Evolutionary conservation across 305 asterid species (phyloP).

Genomic region (Fraxinus latifolia): DNA sequence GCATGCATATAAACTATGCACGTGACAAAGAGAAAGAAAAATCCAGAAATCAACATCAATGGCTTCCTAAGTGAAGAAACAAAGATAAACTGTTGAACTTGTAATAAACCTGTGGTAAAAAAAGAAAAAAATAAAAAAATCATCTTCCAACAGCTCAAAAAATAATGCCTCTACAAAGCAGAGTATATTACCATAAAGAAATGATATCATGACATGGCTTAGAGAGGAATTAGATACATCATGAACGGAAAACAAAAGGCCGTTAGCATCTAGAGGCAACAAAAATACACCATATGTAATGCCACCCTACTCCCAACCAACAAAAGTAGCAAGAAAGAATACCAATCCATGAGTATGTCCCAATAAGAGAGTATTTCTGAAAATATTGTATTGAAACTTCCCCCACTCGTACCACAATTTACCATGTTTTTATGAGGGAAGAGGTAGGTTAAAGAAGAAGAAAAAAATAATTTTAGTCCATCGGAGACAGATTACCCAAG

Average conservation of each 20-base stretch:
- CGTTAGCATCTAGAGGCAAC: not conserved
- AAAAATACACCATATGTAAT: not conserved
- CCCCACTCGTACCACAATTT: not conserved
- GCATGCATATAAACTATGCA: constrained; percentile 67
- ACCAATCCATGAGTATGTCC: not conserved
- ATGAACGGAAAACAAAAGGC: not conserved
- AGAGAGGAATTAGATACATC: not conserved
- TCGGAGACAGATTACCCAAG: not conserved
- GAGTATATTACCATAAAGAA: not conserved
- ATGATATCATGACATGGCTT: not conserved
- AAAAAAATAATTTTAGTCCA: not conserved
- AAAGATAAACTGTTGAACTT: constrained; percentile 72
- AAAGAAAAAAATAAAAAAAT: not conserved
- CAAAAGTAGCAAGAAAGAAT: not conserved
- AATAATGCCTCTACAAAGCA: constrained; percentile 2
- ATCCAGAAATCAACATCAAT: constrained; percentile 77
- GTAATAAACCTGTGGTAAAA: constrained; percentile 63
- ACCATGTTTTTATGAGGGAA: not conserved
- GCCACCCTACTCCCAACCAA: not conserved
- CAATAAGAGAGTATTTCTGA: not conserved
- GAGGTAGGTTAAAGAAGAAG: not conserved
- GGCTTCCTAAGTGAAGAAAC: constrained; percentile 51
- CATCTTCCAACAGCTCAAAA: constrained; percentile 4
- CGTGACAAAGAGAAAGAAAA: constrained; percentile 68
- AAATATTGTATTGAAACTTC: not conserved